phyloP scores from a whole-genome alignment of 1,284 basidiomycete genomes.

The Puccinia horiana region DNA sequence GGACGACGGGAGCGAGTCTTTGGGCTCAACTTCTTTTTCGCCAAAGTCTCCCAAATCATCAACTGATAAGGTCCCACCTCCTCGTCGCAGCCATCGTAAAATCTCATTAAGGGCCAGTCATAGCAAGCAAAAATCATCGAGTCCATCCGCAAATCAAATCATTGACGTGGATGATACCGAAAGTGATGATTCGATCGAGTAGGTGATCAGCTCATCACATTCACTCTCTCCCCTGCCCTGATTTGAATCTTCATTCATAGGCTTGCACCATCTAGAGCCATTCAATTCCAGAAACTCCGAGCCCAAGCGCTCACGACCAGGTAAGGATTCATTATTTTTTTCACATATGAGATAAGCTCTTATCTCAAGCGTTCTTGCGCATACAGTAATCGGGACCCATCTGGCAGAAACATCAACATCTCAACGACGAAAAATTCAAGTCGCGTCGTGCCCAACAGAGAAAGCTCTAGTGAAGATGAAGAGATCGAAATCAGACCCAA shows the following conservation, averaged over 20 bases:
- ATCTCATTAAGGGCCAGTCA: constrained; percentile 26
- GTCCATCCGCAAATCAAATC: background rate
- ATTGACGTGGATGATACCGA: constrained; percentile 10
- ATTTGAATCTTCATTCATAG: background rate
- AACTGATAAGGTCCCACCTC: background rate
- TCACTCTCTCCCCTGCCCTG: background rate
- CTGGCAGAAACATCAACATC: no score
- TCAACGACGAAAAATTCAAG: no score
- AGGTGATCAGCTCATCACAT: background rate
- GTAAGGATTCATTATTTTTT: background rate
- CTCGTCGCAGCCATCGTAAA: constrained; percentile 18
- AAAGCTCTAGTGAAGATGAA: background rate
- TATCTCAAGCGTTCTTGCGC: no score
- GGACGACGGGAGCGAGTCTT: background rate
- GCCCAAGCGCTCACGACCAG: constrained; percentile 6
- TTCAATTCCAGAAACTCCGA: constrained; percentile 29
- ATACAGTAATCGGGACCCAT: no score
- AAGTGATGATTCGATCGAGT: constrained; percentile 49
- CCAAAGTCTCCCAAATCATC: constrained; percentile 20
- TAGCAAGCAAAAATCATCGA: constrained; percentile 8
- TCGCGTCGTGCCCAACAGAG: background rate
- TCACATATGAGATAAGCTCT: no score
- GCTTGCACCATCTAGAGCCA: constrained; percentile 18
- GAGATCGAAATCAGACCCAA: background rate
- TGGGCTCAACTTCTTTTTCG: background rate